Percentiles rank a stretch among this genome's conserved stretches.
Conservation (phyloP, 2,329 filamentous ascomycete genomes). For the Dactylellina haptotyla region DNA sequence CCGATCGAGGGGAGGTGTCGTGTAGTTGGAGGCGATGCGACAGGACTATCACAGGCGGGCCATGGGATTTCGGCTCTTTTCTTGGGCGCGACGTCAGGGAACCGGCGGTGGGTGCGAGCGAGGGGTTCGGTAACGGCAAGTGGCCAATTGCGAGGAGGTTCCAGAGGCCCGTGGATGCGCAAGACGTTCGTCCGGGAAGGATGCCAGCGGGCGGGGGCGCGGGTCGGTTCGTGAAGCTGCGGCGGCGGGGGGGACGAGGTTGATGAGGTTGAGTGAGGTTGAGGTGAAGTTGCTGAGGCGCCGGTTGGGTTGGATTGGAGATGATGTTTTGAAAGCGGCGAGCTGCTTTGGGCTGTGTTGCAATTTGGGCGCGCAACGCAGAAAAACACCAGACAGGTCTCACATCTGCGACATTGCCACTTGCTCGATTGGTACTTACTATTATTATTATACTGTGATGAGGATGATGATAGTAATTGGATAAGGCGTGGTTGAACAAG, state of each 20-base stretch:
- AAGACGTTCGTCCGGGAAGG: not conserved
- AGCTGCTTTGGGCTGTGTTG: too few relatives aligned
- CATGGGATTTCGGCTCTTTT: not conserved
- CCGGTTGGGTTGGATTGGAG: too few relatives aligned
- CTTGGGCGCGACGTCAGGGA: too few relatives aligned
- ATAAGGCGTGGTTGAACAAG: too few relatives aligned
- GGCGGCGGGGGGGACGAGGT: not conserved
- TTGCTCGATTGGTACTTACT: too few relatives aligned
- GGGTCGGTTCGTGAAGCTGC: slow-evolving; percentile 11
- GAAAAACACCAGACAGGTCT: too few relatives aligned
- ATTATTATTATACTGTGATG: too few relatives aligned
- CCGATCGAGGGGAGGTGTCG: not conserved
- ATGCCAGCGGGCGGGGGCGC: not conserved
- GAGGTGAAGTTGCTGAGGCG: not conserved
- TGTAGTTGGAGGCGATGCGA: not conserved
- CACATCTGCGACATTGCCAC: too few relatives aligned
- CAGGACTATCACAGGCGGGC: not conserved
- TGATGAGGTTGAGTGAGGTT: not conserved
- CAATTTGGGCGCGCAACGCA: too few relatives aligned
- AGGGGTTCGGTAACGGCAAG: not conserved
- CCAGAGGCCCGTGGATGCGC: not conserved
- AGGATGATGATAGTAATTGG: not conserved
- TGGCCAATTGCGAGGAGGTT: too few relatives aligned
- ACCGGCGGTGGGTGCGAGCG: not conserved
- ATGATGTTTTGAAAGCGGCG: not conserved